Evolutionary conservation across 1,284 basidiomycete genomes (phyloP).

Genomic region (Rhodotorula glutinis): DNA sequence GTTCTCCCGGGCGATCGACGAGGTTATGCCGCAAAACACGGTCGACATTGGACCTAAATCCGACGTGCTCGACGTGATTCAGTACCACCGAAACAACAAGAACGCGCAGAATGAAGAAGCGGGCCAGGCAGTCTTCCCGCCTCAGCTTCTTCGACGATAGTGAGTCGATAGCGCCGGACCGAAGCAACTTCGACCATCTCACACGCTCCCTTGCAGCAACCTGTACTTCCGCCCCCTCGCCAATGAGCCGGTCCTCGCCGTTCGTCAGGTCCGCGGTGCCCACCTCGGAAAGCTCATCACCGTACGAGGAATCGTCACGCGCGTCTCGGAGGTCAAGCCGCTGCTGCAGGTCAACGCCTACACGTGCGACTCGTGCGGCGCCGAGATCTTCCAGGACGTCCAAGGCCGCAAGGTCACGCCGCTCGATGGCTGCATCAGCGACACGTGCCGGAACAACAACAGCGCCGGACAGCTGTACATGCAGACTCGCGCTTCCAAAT

Average conservation of each 20-base stretch:
- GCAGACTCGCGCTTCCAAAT: slow-evolving; percentile 95
- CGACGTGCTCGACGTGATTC: slow-evolving; percentile 90
- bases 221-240: slow-evolving; percentile 86
- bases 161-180: slow-evolving; percentile 52
- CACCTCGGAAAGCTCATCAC: slow-evolving; percentile 91
- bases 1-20: slow-evolving; percentile 88
- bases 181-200: too few species aligned
- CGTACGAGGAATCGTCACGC: slow-evolving; percentile 94
- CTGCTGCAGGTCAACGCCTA: slow-evolving; percentile 96
- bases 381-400: slow-evolving; percentile 98
- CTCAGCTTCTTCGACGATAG: slow-evolving; percentile 90
- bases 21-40: slow-evolving; percentile 77
- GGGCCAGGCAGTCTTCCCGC: slow-evolving; percentile 67
- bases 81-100: slow-evolving; percentile 84
- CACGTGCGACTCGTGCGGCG: slow-evolving; percentile 96
- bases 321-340: slow-evolving; percentile 98
- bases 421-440: slow-evolving; percentile 78
- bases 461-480: slow-evolving; percentile 89
- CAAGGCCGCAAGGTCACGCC: slow-evolving; percentile 90
- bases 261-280: slow-evolving; percentile 79
- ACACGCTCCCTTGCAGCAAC: slow-evolving; percentile 58
- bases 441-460: slow-evolving; percentile 78
- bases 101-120: slow-evolving; percentile 71
- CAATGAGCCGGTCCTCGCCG: slow-evolving; percentile 69
- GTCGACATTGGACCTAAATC: slow-evolving; percentile 72